Evolutionary conservation across 2,329 filamentous ascomycete species (phyloP), one percentile per base, ranked within the genome.

Genomic region (Exophiala sp.): DNA sequence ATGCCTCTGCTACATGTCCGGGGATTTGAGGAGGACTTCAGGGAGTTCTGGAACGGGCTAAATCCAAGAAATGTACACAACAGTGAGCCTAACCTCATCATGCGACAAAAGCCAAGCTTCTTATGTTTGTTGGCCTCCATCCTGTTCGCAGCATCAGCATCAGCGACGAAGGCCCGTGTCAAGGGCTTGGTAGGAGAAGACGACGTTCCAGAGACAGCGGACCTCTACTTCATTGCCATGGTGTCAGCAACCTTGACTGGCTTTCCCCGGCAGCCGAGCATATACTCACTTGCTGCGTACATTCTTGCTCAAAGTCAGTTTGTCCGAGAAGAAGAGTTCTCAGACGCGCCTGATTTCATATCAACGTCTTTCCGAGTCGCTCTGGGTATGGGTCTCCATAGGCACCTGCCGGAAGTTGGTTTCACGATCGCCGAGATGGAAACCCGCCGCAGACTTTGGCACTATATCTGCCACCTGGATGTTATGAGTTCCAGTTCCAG

Each of bases 311-410:
- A 62, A 40, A 58, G 57, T 39, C 59, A 62, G 18, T 62, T 62
- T 35, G 47, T 54, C n/a, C 48, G 57, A 18, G 59, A 62, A 52
- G 59, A 62, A 54, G 59, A 62, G 35, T 62, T 62, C 47, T 46
- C 57, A 7, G 55, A 62, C 29, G 47, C 42, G 6, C 59, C 57
- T 16, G 59, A 62, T 24, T 62, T 62, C 40, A 62, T 62, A 14
- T 33, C 47, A 9, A 60, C 58, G 11, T 50, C 59, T 4, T 62
- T 62, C 40, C 54, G 59, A 8, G 39, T 62, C 9, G 58, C 57
- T 5, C 49, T 62, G 3, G 57, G 59, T 2, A 62, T 62, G 59
- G 59, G 59, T n/a, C 32, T 62, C 6, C 59, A 62, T 43, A 39
- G 59, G 16, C 44, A 62, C 4, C 14, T 62, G 1, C 48, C 51